Conservation (phyloP, 2,329 filamentous ascomycete species). For the Neopestalotiopsis sp. region DNA sequence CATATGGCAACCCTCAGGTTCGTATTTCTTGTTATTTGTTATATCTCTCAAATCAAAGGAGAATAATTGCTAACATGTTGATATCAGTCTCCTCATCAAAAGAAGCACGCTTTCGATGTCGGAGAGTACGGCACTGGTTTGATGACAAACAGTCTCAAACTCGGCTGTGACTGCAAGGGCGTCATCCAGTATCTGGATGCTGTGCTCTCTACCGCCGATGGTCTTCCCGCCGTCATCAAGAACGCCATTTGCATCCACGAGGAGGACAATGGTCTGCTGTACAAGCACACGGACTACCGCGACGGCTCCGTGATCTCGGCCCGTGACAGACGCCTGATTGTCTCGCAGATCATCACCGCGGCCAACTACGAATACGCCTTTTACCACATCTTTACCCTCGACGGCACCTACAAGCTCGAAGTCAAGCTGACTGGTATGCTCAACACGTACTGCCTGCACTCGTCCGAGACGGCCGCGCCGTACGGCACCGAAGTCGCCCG, state of each 20-base stretch:
- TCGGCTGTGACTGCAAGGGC: conserved; percentile 73
- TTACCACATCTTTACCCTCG: conserved; percentile 35
- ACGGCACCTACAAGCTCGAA: conserved; percentile 25
- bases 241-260: conserved; percentile 73
- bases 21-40: conserved; percentile 39
- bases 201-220: conserved; percentile 56
- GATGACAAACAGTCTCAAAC: conserved; percentile 65
- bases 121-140: conserved; percentile 68
- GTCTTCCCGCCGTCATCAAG: conserved; percentile 54
- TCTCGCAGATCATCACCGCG: conserved; percentile 72
- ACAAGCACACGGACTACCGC: conserved; percentile 74
- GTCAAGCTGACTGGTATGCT: conserved; percentile 23
- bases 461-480: conserved; percentile 22
- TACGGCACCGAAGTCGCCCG: conserved; percentile 68
- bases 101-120: conserved; percentile 67
- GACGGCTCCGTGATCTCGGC: conserved; percentile 65
- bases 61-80: not conserved
- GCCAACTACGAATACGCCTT: conserved; percentile 72
- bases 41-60: not conserved
- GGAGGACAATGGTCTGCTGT: conserved; percentile 71
- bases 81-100: conserved; percentile 49
- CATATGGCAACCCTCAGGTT: conserved; percentile 68
- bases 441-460: conserved; percentile 24
- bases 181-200: conserved; percentile 71
- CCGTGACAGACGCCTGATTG: conserved; percentile 64